Evolutionary conservation across 805 yeast genomes (phyloP).

Genomic region (Yamadazyma nakazawae): DNA sequence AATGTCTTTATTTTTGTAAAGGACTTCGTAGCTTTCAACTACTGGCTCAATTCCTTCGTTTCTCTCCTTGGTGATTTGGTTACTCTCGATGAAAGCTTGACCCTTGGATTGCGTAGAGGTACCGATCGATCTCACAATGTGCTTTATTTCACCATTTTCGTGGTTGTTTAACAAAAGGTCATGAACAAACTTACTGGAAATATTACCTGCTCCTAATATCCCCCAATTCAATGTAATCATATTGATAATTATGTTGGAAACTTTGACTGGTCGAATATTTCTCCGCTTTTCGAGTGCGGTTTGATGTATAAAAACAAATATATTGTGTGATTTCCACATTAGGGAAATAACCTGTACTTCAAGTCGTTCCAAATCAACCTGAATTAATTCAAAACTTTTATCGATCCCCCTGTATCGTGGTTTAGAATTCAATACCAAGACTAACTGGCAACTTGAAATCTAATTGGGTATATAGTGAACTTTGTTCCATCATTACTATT

Average conservation of each 20-base stretch:
- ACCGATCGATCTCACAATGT: constrained; percentile 39
- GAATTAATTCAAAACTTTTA: too few relatives aligned
- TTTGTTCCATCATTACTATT: too few relatives aligned
- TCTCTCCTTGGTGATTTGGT: constrained; percentile 14
- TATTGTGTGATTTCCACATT: too few relatives aligned
- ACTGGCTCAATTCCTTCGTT: constrained; percentile 27
- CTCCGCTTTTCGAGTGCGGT: too few relatives aligned
- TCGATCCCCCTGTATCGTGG: too few relatives aligned
- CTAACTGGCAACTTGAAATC: too few relatives aligned
- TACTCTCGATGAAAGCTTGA: constrained; percentile 23
- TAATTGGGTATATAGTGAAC: too few relatives aligned
- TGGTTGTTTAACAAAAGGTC: constrained; percentile 33
- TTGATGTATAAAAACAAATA: too few relatives aligned
- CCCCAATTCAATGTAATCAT: constrained; percentile 38
- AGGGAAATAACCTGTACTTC: too few relatives aligned
- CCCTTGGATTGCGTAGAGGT: constrained; percentile 36
- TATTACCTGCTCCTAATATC: constrained; percentile 48
- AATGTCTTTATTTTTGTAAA: constrained; percentile 40
- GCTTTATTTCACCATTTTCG: constrained; percentile 23
- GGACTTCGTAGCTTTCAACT: constrained; percentile 39
- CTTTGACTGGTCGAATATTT: too few relatives aligned
- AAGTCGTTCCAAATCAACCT: too few relatives aligned
- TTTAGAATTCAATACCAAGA: too few relatives aligned
- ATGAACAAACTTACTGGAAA: constrained; percentile 42
- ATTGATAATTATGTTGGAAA: background rate